Percentiles rank a stretch among this genome's conserved stretches.
phyloP scores from a whole-genome alignment of 257 asterid genomes.

The Handroanthus guayacan region DNA sequence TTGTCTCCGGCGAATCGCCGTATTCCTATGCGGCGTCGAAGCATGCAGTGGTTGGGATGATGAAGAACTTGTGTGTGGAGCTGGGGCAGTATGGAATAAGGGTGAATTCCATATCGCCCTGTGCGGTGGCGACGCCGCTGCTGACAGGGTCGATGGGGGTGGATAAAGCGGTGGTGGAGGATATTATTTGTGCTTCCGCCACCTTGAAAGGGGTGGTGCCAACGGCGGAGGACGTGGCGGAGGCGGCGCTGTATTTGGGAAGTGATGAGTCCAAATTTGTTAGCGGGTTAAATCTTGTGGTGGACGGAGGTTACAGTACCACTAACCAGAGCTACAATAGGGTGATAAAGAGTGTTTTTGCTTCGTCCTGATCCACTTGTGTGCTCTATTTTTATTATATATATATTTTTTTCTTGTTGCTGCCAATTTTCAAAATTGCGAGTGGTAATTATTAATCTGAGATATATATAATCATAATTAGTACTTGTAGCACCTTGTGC shows the following conservation, averaged over 20 bases:
- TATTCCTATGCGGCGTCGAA: conserved; percentile 70
- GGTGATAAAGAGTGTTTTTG: conserved; percentile 39
- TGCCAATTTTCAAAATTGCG: too few relatives aligned
- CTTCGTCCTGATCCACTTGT: neutral
- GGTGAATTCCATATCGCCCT: conserved; percentile 76
- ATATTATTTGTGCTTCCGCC: conserved; percentile 55
- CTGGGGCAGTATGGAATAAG: conserved; percentile 74
- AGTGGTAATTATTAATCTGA: too few relatives aligned
- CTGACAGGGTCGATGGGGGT: conserved; percentile 53
- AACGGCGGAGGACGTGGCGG: conserved; percentile 77
- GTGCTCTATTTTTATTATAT: too few relatives aligned
- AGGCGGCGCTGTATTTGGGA: conserved; percentile 71
- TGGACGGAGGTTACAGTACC: conserved; percentile 84
- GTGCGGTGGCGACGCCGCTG: conserved; percentile 78
- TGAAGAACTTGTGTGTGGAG: conserved; percentile 70
- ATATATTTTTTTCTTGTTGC: too few relatives aligned
- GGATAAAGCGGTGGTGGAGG: conserved; percentile 58
- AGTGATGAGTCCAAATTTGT: conserved; percentile 71
- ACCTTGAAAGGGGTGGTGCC: conserved; percentile 70
- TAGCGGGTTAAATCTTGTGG: conserved; percentile 70
- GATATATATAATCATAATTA: too few relatives aligned
- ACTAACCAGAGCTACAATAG: conserved; percentile 62
- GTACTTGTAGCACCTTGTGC: too few relatives aligned
- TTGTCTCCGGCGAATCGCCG: conserved; percentile 63
- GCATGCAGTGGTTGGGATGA: conserved; percentile 79